Conservation (phyloP, 352 stramenopile genomes). For the Phytopythium montanum region DNA sequence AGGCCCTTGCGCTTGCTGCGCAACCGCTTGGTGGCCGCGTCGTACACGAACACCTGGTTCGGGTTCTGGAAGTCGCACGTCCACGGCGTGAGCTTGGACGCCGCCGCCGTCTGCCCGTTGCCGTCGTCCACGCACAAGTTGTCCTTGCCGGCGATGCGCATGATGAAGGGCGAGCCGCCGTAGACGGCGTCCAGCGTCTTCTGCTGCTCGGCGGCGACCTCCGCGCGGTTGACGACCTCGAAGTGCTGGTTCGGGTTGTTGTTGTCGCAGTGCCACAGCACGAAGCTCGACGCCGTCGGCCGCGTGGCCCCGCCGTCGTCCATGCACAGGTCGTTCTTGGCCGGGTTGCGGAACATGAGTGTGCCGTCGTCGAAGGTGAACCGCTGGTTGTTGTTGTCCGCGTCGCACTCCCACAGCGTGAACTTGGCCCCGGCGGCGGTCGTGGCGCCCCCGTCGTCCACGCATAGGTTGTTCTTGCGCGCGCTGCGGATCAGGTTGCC, state of each 20-base stretch:
- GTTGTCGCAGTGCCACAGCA: constrained; percentile 10
- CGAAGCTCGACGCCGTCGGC: constrained; percentile 11
- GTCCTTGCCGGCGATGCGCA: constrained; percentile 10
- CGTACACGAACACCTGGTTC: constrained; percentile 22
- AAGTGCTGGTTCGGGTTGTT: constrained; percentile 37
- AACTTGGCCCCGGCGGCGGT: constrained; percentile 6
- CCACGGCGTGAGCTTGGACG: constrained; percentile 9
- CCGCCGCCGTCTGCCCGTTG: constrained; percentile 12
- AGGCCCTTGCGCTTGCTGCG: constrained; percentile 8
- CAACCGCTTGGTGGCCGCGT: constrained; percentile 5
- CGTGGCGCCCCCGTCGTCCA: constrained; percentile 6
- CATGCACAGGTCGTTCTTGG: constrained; percentile 26
- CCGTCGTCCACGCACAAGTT: constrained; percentile 19
- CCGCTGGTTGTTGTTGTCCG: background rate
- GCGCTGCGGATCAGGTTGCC: constrained; percentile 10
- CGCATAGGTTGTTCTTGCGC: constrained; percentile 4
- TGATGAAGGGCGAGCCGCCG: constrained; percentile 10
- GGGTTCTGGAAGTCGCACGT: constrained; percentile 15
- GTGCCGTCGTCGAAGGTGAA: constrained; percentile 19
- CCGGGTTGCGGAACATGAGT: constrained; percentile 21
- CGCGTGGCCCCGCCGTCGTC: constrained; percentile 22
- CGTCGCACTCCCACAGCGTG: constrained; percentile 9
- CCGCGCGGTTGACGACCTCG: constrained; percentile 15
- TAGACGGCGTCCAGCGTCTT: constrained; percentile 15
- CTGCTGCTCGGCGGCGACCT: constrained; percentile 12